phyloP scores from a whole-genome alignment of 768 basidiomycete genomes.

The Cubamyces sp. region DNA sequence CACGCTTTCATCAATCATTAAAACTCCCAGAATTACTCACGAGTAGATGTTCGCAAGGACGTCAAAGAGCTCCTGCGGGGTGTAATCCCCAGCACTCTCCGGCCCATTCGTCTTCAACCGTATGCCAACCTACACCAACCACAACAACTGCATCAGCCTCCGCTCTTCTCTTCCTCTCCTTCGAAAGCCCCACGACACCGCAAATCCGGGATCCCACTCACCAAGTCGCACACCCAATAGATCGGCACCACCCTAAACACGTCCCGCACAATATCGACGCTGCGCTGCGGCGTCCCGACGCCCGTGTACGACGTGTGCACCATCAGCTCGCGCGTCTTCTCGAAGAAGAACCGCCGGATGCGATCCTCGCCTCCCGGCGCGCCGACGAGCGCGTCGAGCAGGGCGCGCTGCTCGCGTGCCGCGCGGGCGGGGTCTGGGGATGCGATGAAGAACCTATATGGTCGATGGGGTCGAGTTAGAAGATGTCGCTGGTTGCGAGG shows the following conservation, averaged over 20 bases:
- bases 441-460: constrained; percentile 68
- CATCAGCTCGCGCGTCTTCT: constrained; percentile 64
- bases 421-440: constrained; percentile 42
- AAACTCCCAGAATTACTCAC: constrained; percentile 42
- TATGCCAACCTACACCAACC: constrained; percentile 64
- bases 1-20: neutral
- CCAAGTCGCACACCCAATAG: constrained; percentile 72
- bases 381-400: constrained; percentile 51
- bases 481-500: too few species aligned
- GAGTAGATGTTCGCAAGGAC: constrained; percentile 74
- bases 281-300: constrained; percentile 55
- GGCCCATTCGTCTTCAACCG: constrained; percentile 58
- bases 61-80: constrained; percentile 60
- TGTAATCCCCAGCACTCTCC: constrained; percentile 59
- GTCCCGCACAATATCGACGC: constrained; percentile 69
- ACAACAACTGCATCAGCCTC: constrained; percentile 1
- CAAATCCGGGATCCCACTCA: constrained; percentile 41
- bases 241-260: constrained; percentile 69
- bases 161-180: neutral
- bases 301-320: constrained; percentile 53
- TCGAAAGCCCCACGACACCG: too few species aligned
- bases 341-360: constrained; percentile 66
- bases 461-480: neutral
- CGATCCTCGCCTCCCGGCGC: constrained; percentile 51
- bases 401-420: constrained; percentile 50